phyloP scores from a whole-genome alignment of 2,329 filamentous ascomycete species.

The Hymenoscyphus infarciens region DNA sequence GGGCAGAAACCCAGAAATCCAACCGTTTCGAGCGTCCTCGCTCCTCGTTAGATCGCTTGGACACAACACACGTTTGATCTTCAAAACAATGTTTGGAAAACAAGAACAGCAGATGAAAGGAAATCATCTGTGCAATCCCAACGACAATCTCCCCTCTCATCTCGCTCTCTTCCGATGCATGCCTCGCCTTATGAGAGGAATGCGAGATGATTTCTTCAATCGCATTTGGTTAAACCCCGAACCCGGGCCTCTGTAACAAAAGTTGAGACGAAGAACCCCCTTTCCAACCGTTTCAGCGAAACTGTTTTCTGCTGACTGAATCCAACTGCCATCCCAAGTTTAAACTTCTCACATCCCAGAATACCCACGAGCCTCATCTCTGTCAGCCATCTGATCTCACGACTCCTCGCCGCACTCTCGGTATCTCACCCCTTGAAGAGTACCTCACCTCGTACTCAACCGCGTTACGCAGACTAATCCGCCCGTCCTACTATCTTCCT shows the following conservation, averaged over 20 bases:
- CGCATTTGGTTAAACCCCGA: neutral
- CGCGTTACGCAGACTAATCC: constrained; percentile 1
- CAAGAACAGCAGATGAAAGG: constrained; percentile 12
- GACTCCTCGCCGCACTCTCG: too few species aligned
- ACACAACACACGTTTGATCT: constrained; percentile 14
- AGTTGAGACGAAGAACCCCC: neutral
- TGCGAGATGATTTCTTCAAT: neutral
- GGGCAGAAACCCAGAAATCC: neutral
- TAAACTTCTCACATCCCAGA: neutral
- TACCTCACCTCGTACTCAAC: neutral
- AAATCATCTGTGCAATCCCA: constrained; percentile 7
- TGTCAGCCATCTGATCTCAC: neutral
- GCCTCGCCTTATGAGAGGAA: constrained; percentile 4
- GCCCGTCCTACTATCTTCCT: neutral
- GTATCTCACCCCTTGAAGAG: too few species aligned
- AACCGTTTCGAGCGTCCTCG: constrained; percentile 4
- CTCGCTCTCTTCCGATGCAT: neutral
- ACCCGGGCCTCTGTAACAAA: neutral
- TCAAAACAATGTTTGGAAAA: constrained; percentile 12
- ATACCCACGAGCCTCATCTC: neutral
- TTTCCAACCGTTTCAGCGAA: neutral
- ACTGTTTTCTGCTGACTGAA: neutral
- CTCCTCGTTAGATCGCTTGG: neutral
- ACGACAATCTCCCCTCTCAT: constrained; percentile 5
- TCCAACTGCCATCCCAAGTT: neutral